Evolutionary conservation across 2,329 filamentous ascomycete species (phyloP).

Genomic region (Colletotrichum caudatum): DNA sequence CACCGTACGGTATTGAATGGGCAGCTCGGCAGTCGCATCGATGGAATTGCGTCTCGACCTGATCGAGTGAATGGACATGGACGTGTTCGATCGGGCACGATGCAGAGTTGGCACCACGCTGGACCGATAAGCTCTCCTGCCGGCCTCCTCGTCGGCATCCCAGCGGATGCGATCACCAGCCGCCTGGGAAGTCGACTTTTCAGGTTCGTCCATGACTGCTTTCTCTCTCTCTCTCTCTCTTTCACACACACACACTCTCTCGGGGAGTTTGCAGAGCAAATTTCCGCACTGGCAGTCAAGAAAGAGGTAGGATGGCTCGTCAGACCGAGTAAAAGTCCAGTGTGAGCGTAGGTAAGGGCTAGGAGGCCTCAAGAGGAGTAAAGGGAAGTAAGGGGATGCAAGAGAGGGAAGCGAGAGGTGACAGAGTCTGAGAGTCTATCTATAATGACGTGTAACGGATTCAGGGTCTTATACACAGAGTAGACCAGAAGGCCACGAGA

Average conservation of each 20-base stretch:
- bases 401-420: conserved; percentile 13
- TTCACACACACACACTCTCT: no score
- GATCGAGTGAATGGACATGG: conserved; percentile 57
- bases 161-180: conserved; percentile 51
- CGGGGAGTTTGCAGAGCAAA: not conserved
- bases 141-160: conserved; percentile 52
- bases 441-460: conserved; percentile 8
- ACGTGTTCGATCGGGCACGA: conserved; percentile 50
- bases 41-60: conserved; percentile 53
- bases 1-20: conserved; percentile 68
- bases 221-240: not conserved
- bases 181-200: conserved; percentile 43
- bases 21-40: conserved; percentile 57
- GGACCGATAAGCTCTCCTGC: conserved; percentile 34
- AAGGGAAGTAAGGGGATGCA: not conserved
- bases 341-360: not conserved
- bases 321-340: not conserved
- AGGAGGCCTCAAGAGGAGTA: conserved; percentile 9
- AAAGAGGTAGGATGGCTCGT: not conserved
- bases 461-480: conserved; percentile 37
- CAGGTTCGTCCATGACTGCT: conserved; percentile 45
- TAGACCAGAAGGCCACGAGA: conserved; percentile 7
- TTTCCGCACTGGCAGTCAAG: not conserved
- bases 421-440: conserved; percentile 20
- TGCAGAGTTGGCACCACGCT: conserved; percentile 42